Conservation (phyloP, 768 basidiomycete genomes). For the Rhodotorula graminis region DNA sequence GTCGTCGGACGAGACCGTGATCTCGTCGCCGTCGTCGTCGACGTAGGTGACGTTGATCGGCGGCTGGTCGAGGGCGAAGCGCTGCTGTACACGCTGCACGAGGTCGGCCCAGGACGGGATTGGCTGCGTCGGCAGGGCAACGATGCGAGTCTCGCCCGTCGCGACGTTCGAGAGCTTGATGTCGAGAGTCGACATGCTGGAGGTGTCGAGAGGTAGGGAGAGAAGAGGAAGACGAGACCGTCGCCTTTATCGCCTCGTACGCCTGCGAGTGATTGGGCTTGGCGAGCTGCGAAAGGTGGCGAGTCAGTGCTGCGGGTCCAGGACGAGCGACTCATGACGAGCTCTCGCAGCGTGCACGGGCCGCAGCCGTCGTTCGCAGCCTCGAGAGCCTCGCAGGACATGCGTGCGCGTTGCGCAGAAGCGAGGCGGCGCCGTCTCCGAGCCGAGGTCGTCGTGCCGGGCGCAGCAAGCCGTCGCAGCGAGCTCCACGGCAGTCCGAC, state of each 20-base stretch:
- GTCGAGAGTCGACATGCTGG: background rate
- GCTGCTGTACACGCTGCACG: background rate
- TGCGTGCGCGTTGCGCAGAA: too few species aligned
- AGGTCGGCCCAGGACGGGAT: background rate
- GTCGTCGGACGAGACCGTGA: background rate
- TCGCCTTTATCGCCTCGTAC: too few species aligned
- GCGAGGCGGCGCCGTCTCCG: too few species aligned
- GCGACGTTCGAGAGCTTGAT: background rate
- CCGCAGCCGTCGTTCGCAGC: too few species aligned
- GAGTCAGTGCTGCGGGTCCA: background rate
- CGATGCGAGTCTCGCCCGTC: background rate
- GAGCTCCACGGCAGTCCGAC: too few species aligned
- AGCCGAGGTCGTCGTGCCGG: too few species aligned
- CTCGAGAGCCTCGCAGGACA: too few species aligned
- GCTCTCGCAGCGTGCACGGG: background rate
- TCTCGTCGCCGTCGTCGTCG: slow-evolving; percentile 9
- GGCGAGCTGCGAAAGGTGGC: background rate
- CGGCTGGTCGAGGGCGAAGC: background rate
- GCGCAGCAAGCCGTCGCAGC: too few species aligned
- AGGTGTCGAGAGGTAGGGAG: too few species aligned
- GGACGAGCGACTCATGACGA: too few species aligned
- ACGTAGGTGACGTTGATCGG: background rate
- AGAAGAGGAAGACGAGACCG: background rate
- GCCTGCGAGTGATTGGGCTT: too few species aligned
- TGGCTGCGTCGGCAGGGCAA: background rate